Conservation (phyloP, 176 grass and related monocot genomes). For the Pharus latifolius region DNA sequence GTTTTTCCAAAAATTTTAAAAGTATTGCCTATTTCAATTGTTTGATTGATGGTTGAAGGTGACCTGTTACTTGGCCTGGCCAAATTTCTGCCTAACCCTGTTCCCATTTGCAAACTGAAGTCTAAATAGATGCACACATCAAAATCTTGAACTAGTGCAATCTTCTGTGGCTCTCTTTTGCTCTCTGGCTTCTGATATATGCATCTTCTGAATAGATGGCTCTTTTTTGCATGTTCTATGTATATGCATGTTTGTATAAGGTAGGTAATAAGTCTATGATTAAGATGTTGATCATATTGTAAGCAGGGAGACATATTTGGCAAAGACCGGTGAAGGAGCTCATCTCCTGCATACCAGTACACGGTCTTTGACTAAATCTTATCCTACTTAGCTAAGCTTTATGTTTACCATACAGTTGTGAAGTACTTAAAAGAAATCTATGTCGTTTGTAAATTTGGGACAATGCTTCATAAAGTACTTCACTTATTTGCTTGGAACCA, state of each 20-base stretch:
- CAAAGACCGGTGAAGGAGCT: constrained; percentile 5
- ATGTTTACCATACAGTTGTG: constrained; percentile 7
- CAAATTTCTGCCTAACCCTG: constrained; percentile 39
- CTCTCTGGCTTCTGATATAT: neutral
- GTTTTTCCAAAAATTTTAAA: too few relatives aligned
- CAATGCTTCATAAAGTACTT: too few relatives aligned
- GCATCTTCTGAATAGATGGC: neutral
- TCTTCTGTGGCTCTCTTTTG: neutral
- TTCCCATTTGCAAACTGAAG: constrained; percentile 10
- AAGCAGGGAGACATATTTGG: neutral
- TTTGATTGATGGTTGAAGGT: too few relatives aligned
- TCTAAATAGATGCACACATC: neutral
- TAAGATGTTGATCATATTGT: constrained; percentile 25
- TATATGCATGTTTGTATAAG: constrained; percentile 2
- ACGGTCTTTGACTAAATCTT: constrained; percentile 4
- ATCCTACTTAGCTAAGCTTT: constrained; percentile 16
- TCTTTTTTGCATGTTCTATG: constrained; percentile 1
- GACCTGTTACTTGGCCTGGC: constrained; percentile 27
- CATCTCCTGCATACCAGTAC: constrained; percentile 28
- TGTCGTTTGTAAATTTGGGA: neutral
- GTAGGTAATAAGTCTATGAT: neutral
- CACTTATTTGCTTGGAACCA: too few relatives aligned
- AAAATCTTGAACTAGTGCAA: neutral
- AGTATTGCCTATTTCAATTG: too few relatives aligned
- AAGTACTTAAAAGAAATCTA: neutral